These are phyloP conservation scores for Tothia fuscella DNA, from an alignment of 2,329 filamentous ascomycete genomes.

Conservation along the genomic window DNA sequence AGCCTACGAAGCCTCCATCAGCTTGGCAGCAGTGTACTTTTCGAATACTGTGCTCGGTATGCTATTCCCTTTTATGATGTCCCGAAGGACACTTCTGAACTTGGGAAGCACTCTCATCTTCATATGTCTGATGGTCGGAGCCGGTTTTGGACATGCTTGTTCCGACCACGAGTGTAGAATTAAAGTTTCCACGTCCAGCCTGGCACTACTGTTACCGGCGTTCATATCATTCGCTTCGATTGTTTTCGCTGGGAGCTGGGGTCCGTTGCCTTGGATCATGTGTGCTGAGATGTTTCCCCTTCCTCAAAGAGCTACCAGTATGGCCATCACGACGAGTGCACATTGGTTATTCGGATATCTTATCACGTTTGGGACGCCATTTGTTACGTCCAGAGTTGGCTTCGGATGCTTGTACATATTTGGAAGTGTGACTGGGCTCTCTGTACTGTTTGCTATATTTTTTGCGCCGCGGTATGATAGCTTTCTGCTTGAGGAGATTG, in stretches of 20 bases:
- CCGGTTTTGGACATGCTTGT: background rate
- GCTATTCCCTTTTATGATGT: slow-evolving; percentile 35
- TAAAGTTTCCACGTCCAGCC: background rate
- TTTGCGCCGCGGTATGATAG: too few relatives aligned
- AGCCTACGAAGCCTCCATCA: slow-evolving; percentile 34
- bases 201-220: slow-evolving; percentile 48
- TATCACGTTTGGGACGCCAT: slow-evolving; percentile 61
- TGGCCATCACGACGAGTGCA: slow-evolving; percentile 32
- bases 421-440: too few relatives aligned
- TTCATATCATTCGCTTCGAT: slow-evolving; percentile 59
- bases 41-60: slow-evolving; percentile 33
- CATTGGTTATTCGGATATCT: slow-evolving; percentile 34
- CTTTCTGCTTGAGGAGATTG: too few relatives aligned
- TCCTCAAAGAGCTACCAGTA: slow-evolving; percentile 34
- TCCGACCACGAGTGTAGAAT: background rate
- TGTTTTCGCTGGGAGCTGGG: slow-evolving; percentile 57
- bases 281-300: slow-evolving; percentile 54
- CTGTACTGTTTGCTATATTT: too few relatives aligned
- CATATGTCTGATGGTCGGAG: background rate
- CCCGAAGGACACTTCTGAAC: slow-evolving; percentile 25
- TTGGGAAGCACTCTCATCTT: background rate
- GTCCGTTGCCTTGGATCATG: slow-evolving; percentile 59
- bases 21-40: slow-evolving; percentile 37
- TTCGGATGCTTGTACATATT: slow-evolving; percentile 68
- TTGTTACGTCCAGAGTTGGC: slow-evolving; percentile 59